Base-by-base conservation (phyloP, 2,329 filamentous ascomycete genomes). In the Colletotrichum tofieldiae region DNA sequence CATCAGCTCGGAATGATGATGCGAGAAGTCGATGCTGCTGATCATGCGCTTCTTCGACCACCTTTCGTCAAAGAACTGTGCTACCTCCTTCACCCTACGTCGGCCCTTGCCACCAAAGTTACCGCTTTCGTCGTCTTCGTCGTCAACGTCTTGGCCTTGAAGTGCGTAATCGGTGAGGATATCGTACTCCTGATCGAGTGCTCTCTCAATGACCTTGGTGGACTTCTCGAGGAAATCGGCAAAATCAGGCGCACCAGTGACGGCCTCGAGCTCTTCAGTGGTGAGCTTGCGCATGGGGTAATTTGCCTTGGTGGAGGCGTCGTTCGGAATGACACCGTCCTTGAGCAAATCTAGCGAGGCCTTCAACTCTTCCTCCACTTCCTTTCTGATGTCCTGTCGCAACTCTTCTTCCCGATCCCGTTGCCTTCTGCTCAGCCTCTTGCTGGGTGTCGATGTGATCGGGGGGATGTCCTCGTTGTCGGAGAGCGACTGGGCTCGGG, bases 41-140 rank as follows among this genome's bases (percentile, higher is more conserved):
- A 99, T 93, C 93, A 98, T 98, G 75, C 95, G 92, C 85, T 98
- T 98, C 86, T 97, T 97, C 79, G 94, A 97, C 93, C 96, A 98
- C 80, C 95, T 90, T 73, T 97, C 93, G 79, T 98, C 95, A 83
- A 94, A 98, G 82, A 98, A 98, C 78, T 98, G 96, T 45, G 93
- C 92, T 60, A 98, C 87, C 82, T 99, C 95, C 81, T 94, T 96
- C 77, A 97, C 90, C 75, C 93, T 89, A 76, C 93, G 87, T 51
- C 93, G 91, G 62, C 92, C 93, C 75, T 93, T 92, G 5, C 92
- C 93, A 41, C 90, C 89, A 3, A 89, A 90, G 71, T 93, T 93
- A 20, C 92, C 92, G 62, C 83, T 86, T 75, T 94, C 92, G 76
- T 94, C 95, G 68, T 97, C 94, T 60, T 97, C 95, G 58, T 97